phyloP scores from a whole-genome alignment of 2,329 filamentous ascomycete genomes.

The Claviceps monticola region DNA sequence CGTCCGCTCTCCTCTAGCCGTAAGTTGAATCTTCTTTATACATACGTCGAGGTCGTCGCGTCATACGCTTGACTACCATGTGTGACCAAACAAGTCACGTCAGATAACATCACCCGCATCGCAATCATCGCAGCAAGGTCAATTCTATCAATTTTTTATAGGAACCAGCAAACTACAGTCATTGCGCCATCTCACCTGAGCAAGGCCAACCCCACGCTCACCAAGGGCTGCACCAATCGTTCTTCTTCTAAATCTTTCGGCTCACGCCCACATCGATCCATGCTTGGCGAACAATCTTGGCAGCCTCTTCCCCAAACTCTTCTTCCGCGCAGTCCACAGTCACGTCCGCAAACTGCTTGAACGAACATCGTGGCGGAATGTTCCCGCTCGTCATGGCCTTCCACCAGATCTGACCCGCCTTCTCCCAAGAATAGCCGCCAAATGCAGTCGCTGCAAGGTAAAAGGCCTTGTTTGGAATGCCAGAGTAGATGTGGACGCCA shows the following conservation, averaged over 20 bases:
- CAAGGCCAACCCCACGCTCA: neutral
- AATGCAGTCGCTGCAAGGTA: constrained; percentile 32
- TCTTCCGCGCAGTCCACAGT: constrained; percentile 32
- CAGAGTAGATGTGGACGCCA: constrained; percentile 41
- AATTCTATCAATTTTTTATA: neutral
- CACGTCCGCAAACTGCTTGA: constrained; percentile 34
- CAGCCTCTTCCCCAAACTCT: constrained; percentile 26
- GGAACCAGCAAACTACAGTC: neutral
- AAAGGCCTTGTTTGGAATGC: constrained; percentile 45
- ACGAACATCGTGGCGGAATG: constrained; percentile 26
- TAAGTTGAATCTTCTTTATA: too few relatives aligned
- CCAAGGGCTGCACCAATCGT: constrained; percentile 4
- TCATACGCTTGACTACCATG: too few relatives aligned
- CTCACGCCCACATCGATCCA: constrained; percentile 35
- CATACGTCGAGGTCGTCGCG: too few relatives aligned
- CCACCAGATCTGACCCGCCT: constrained; percentile 40
- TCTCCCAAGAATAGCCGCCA: constrained; percentile 40
- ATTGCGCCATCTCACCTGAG: neutral
- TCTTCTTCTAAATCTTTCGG: constrained; percentile 9
- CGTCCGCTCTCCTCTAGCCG: too few relatives aligned
- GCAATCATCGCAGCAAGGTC: neutral
- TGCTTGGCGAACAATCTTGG: constrained; percentile 29
- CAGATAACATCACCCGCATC: neutral
- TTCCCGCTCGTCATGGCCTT: constrained; percentile 30
- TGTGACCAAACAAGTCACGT: neutral